Percentiles rank a stretch among this genome's conserved stretches.
phyloP scores from a whole-genome alignment of 1,284 basidiomycete species.

The Cutaneotrichosporon mucoides region DNA sequence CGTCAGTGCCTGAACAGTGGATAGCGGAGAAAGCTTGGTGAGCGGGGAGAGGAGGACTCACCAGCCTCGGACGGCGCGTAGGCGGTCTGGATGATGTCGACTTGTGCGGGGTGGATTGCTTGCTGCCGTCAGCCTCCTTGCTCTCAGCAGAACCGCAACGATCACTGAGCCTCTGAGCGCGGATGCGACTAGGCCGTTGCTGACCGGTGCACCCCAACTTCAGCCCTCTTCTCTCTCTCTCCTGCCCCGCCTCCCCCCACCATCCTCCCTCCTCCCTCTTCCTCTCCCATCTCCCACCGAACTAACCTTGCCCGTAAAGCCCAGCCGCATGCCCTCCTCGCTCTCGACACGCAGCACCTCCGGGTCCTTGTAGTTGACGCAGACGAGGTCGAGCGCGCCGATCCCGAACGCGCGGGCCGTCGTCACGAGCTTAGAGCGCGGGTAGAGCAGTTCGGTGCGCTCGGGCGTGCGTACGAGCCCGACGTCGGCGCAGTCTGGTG shows the following conservation, averaged over 20 bases:
- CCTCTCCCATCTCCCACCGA: no score
- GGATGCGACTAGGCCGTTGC: no score
- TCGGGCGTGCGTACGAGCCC: slow-evolving; percentile 72
- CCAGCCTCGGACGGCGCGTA: slow-evolving; percentile 74
- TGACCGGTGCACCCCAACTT: no score
- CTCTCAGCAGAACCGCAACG: background rate
- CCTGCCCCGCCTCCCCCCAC: no score
- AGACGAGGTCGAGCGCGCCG: slow-evolving; percentile 89
- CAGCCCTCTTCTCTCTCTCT: no score
- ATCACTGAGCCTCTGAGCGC: no score
- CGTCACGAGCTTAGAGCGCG: slow-evolving; percentile 78
- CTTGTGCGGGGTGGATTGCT: slow-evolving; percentile 89
- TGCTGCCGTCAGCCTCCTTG: slow-evolving; percentile 56
- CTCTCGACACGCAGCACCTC: slow-evolving; percentile 70
- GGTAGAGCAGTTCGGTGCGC: slow-evolving; percentile 72
- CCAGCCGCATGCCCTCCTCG: slow-evolving; percentile 68
- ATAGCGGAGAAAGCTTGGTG: no score
- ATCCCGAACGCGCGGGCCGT: slow-evolving; percentile 79
- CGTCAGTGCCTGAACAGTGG: no score
- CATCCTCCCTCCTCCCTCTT: no score
- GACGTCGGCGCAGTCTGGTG: slow-evolving; percentile 67
- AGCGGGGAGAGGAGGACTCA: slow-evolving; percentile 33
- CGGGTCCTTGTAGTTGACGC: slow-evolving; percentile 79
- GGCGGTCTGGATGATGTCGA: slow-evolving; percentile 69
- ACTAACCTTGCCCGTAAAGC: slow-evolving; percentile 76